Evolutionary conservation across 805 yeast species (phyloP).

Genomic region (Sporopachydermia lactativora): DNA sequence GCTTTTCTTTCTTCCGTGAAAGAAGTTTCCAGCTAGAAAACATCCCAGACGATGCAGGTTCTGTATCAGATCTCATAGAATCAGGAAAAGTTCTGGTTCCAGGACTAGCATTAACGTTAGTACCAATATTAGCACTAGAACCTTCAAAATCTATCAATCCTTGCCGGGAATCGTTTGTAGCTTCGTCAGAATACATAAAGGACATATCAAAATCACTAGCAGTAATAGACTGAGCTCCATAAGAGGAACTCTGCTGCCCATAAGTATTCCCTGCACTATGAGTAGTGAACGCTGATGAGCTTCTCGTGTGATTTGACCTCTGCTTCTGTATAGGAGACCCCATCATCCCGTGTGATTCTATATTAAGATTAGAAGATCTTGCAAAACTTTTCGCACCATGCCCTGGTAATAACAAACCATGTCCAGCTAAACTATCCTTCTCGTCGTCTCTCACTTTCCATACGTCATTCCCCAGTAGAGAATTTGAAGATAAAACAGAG

Average conservation of each 20-base stretch:
- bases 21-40: background rate
- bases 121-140: background rate
- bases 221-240: background rate
- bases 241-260: background rate
- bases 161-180: no score
- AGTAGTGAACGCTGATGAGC: constrained; percentile 10
- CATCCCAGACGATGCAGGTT: background rate
- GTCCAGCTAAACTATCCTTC: background rate
- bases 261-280: constrained; percentile 7
- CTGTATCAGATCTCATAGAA: background rate
- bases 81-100: no score
- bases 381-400: background rate
- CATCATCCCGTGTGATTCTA: background rate
- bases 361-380: background rate
- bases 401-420: background rate
- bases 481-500: background rate
- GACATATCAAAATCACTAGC: constrained; percentile 1
- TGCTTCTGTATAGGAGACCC: background rate
- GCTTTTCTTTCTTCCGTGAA: background rate
- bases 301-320: background rate
- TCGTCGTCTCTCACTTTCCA: constrained; percentile 1
- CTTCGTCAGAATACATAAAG: background rate
- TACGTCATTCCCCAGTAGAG: background rate
- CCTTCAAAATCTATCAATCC: no score
- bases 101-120: background rate